Percentiles rank a stretch among this genome's conserved stretches.
Evolutionary conservation across 2,329 filamentous ascomycete species (phyloP).

Genomic region (Trichoderma harzianum): DNA sequence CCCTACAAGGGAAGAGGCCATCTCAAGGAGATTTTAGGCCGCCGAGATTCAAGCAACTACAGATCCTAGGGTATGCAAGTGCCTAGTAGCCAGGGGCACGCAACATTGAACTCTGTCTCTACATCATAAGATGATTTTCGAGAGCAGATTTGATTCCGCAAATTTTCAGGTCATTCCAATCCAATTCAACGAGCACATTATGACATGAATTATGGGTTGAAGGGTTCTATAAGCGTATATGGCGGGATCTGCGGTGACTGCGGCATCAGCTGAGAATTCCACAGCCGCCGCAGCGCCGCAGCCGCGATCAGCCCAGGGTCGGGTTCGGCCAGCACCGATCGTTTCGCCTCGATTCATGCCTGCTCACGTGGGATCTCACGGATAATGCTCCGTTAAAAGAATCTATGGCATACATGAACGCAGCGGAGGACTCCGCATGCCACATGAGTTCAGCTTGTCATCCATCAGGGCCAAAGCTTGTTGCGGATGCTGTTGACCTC

Average conservation of each 20-base stretch:
- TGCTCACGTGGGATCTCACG: not conserved
- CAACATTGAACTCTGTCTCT: not conserved
- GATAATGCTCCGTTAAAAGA: not conserved
- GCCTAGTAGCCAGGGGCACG: not conserved
- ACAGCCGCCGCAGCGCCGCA: not conserved
- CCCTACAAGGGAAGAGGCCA: not conserved
- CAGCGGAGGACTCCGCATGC: not conserved
- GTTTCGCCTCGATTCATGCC: not conserved
- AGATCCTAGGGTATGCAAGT: not conserved
- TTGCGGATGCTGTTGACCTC: not conserved
- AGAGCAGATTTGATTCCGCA: not conserved
- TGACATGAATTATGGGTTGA: not conserved
- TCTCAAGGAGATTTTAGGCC: not conserved
- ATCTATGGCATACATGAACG: not conserved
- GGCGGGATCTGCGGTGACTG: conserved; percentile 7
- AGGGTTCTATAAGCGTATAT: not conserved
- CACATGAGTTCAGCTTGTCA: not conserved
- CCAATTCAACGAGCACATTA: not conserved
- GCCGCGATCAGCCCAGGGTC: not conserved
- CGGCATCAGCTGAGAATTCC: not conserved
- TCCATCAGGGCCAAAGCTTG: not conserved
- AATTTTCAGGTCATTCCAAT: not conserved
- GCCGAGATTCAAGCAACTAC: not conserved
- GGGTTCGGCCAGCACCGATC: conserved; percentile 1
- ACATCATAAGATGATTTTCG: not conserved